A percentile compares a stretch with the other conserved stretches of the same genome.
These are phyloP conservation scores for Fraxinus ornus DNA, from an alignment of 305 asterid genomes.

Conservation along the genomic window DNA sequence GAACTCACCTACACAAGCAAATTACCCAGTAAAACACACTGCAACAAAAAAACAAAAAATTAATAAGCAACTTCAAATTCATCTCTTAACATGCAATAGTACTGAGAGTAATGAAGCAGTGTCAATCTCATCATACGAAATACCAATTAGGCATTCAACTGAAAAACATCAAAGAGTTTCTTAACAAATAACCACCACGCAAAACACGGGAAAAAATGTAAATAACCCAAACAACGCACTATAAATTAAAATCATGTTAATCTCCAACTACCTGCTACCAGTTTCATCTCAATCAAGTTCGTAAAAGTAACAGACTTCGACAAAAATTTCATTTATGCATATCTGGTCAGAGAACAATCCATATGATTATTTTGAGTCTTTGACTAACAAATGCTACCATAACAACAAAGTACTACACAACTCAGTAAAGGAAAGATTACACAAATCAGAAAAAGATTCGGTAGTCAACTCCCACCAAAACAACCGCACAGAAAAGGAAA, in stretches of 20 bases:
- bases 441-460: not conserved
- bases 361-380: not conserved
- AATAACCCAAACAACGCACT: not conserved
- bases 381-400: not conserved
- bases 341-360: not conserved
- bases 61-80: not conserved
- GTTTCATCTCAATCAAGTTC: not conserved
- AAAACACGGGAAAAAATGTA: not conserved
- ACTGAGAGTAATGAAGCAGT: not conserved
- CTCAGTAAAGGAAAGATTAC: not conserved
- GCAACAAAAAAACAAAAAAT: not conserved
- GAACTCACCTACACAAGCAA: constrained; percentile 3
- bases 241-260: not conserved
- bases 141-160: not conserved
- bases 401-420: not conserved
- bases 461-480: not conserved
- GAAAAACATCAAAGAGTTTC: not conserved
- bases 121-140: not conserved
- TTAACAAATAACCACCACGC: not conserved
- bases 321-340: not conserved
- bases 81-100: not conserved
- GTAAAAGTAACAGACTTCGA: not conserved
- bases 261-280: not conserved
- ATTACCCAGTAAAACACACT: not conserved
- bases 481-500: not conserved